Base-by-base conservation (phyloP, 2,329 filamentous ascomycete species). In the Nemania bipapillata region DNA sequence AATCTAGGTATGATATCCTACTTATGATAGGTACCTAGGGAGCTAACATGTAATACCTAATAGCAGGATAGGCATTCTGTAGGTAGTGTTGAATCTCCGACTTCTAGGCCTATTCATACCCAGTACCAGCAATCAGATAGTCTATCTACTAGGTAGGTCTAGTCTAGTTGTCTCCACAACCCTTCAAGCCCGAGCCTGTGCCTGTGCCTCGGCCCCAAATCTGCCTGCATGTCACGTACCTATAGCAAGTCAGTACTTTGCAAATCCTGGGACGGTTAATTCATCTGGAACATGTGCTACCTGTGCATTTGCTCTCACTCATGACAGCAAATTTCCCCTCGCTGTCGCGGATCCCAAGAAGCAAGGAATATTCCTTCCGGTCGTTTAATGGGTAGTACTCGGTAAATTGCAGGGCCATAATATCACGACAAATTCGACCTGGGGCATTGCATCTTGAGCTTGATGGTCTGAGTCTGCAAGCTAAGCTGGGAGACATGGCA, bases 401-500 rank as follows among this genome's bases (percentile, higher is more conserved):
- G 63, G 67, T 70, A 58, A 72, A 55, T 74, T 59, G 72, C 69
- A 68, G 70, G 69, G 70, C 72, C 62, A 55, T 69, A 58, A 71
- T 66, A 20, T 65, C 65, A 63, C 67, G 62, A 65, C 70, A 71
- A 73, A 66, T 70, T 57, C 57, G 58, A 70, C 53, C 68, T 59
- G 66, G 69, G 71, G 66, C 66, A 72, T 71, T 65, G 63, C 66
- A 56, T 63, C 37, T 45, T 57, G 40, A 69, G 24, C 60, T 65
- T 37, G 30, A 59, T 22, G 42, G 20, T 65, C 24, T 57, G 53
- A 56, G n/a, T n/a, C 50, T 32, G 30, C 59, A 54, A 45, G 40
- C 12, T 47, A 42, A n/a, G n/a, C n/a, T 30, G 26, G 24, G 52
- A 60, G 45, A 58, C 40, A 65, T 66, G 57, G 66, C 66, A 28